phyloP scores from a whole-genome alignment of 2,329 filamentous ascomycete genomes.

The Mycosphaerella sp. region DNA sequence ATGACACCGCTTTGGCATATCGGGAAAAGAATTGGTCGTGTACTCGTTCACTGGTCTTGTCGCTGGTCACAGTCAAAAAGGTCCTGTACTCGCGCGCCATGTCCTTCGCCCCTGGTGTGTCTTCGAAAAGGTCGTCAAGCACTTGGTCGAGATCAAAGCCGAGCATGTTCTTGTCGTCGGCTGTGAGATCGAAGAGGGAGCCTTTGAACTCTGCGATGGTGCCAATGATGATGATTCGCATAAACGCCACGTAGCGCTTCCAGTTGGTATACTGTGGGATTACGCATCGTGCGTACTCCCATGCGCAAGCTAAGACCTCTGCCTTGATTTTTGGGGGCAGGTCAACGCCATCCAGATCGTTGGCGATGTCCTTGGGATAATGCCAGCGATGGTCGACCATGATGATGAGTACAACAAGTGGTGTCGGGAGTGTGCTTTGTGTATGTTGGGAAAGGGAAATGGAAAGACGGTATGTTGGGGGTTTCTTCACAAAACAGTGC shows the following conservation, averaged over 20 bases:
- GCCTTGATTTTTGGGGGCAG: slow-evolving; percentile 12
- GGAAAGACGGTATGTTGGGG: neutral
- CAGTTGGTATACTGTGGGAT: slow-evolving; percentile 25
- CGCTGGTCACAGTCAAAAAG: slow-evolving; percentile 17
- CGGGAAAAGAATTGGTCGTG: slow-evolving; percentile 26
- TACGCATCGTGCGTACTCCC: slow-evolving; percentile 24
- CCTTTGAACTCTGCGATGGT: slow-evolving; percentile 23
- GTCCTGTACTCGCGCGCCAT: slow-evolving; percentile 22
- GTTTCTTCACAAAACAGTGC: too few relatives aligned
- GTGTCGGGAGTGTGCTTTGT: neutral
- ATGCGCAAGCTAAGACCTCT: slow-evolving; percentile 23
- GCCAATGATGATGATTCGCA: slow-evolving; percentile 22
- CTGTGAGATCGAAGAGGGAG: slow-evolving; percentile 16
- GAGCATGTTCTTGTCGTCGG: slow-evolving; percentile 12
- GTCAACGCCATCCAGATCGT: slow-evolving; percentile 13
- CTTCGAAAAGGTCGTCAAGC: slow-evolving; percentile 30
- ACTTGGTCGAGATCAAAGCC: slow-evolving; percentile 16
- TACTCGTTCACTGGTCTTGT: slow-evolving; percentile 19
- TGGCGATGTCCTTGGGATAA: slow-evolving; percentile 14
- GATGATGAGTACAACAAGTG: neutral
- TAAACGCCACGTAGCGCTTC: slow-evolving; percentile 22
- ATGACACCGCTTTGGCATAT: slow-evolving; percentile 28
- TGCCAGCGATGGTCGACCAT: slow-evolving; percentile 12
- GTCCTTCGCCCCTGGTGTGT: slow-evolving; percentile 10
- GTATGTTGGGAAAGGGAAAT: neutral